phyloP scores from a whole-genome alignment of 2,329 filamentous ascomycete genomes.

The Botryotinia narcissicola region DNA sequence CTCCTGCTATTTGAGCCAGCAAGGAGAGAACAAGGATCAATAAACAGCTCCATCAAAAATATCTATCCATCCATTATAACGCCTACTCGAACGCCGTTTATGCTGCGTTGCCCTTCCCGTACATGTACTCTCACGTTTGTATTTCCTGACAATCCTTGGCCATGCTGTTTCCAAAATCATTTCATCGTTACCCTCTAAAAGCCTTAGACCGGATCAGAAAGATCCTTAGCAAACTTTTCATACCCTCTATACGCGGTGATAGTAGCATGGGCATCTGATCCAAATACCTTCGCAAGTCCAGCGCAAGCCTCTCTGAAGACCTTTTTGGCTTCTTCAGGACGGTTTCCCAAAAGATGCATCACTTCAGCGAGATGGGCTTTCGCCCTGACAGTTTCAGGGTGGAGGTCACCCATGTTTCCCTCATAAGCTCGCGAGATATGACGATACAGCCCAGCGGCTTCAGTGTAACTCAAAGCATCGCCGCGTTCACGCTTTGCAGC shows the following conservation, averaged over 20 bases:
- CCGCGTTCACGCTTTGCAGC: constrained; percentile 30
- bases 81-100: background rate
- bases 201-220: constrained; percentile 16
- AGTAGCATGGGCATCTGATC: constrained; percentile 30
- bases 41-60: background rate
- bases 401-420: constrained; percentile 29
- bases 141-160: background rate
- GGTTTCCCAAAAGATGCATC: constrained; percentile 23
- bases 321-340: constrained; percentile 29
- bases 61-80: background rate
- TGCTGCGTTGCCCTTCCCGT: background rate
- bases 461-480: constrained; percentile 23
- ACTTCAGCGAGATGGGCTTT: constrained; percentile 29
- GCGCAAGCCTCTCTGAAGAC: constrained; percentile 32
- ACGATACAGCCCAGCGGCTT: constrained; percentile 26
- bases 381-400: constrained; percentile 32
- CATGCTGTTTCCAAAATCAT: background rate
- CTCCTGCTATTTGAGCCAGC: background rate
- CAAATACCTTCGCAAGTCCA: constrained; percentile 30
- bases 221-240: constrained; percentile 32
- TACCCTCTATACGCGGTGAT: constrained; percentile 30
- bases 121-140: background rate
- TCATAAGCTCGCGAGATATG: constrained; percentile 28
- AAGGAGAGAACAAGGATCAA: background rate
- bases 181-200: background rate